Base-by-base conservation (phyloP, 1,284 basidiomycete species). In the Neotropicomus parvogracilis region DNA sequence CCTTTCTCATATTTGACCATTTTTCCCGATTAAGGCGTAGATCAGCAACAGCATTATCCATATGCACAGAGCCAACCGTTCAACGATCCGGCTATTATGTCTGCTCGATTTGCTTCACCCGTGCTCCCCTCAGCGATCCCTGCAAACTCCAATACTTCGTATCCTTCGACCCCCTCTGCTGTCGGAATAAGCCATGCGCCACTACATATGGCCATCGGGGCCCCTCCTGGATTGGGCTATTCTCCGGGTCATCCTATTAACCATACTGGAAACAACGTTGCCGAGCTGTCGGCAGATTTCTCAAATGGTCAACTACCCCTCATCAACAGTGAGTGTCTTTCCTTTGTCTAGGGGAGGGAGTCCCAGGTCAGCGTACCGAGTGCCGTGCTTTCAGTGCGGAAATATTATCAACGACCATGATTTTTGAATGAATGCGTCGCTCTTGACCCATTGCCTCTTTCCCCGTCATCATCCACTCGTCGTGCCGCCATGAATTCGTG, bases 331-430 rank as follows among this genome's bases (percentile, higher is more conserved):
- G 81, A 88, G 85, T 82, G 56, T 60, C 59, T 71, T 70, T 72
- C 64, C 58, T 65, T 69, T 66, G 59, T 67, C 67, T 65, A 77
- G 80, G 82, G 83, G 85, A 82, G 81, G 82, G 82, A 79, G 70
- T 71, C 74, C 72, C 69, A 70, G 81, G 80, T 74, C 78, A 80
- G 75, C 77, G 80, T 85, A 85, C 83, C 83, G 75, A 86, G 83
- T 58, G 70, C 82, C 83, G 80, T 86, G 73, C 84, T 85, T 86
- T 81, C 81, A 86, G 82, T 84, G 81, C 82, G 82, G 81, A 82
- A 83, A 78, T 71, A 77, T 70, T 78, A 78, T 71, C 73, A 80
- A 75, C 80, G 75, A 65, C 76, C 77, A 72, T 85, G 73, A 85
- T 63, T 52, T 41, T 61, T 65, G 52, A 50, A 67, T 58, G 49